Evolutionary conservation across 179 eudicot genomes (phyloP), one percentile per base, ranked within the genome.

Genomic region (Pouteria campechiana): DNA sequence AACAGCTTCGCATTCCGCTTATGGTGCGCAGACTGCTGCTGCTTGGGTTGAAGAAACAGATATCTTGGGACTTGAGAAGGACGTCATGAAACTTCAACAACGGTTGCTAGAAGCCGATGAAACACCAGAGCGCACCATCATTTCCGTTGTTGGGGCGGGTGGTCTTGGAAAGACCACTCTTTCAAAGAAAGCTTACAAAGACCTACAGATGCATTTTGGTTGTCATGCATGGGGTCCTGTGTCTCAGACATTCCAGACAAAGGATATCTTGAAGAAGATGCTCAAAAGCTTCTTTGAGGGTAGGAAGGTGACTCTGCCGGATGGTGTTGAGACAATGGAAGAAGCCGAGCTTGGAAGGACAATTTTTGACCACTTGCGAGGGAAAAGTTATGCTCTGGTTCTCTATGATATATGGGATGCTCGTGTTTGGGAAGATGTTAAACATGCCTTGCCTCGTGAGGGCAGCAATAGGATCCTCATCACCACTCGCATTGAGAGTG

Each of bases 101-200:
- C n/a, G n/a, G n/a, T n/a, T n/a, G n/a, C n/a, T n/a, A n/a, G n/a
- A n/a, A n/a, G n/a, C n/a, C n/a, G n/a, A n/a, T n/a, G n/a, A n/a
- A n/a, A n/a, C n/a, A n/a, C n/a, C n/a, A n/a, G n/a, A n/a, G n/a
- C n/a, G n/a, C n/a, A n/a, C n/a, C n/a, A n/a, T 42, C 3, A 13
- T 42, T 21, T 30, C 46, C 2, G 32, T 42, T 1, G 27, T 32
- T 6, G 46, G 46, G 16, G 8, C 4, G 6, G 27, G 16, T 42
- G 46, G 46, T 5, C 24, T 42, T 25, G 46, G 46, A 17, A 42
- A 42, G 27, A 42, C 31, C 20, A 24, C 30, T 11, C 4, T 42
- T 11, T 12, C 46, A 23, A 25, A 6, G 3, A 42, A 18, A 14
- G 46, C 27, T 27, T 42, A 21, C n/a, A 12, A 42, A 18, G 7